Conservation (phyloP, 495 filamentous ascomycete species). For the Penicillium bialowiezense region DNA sequence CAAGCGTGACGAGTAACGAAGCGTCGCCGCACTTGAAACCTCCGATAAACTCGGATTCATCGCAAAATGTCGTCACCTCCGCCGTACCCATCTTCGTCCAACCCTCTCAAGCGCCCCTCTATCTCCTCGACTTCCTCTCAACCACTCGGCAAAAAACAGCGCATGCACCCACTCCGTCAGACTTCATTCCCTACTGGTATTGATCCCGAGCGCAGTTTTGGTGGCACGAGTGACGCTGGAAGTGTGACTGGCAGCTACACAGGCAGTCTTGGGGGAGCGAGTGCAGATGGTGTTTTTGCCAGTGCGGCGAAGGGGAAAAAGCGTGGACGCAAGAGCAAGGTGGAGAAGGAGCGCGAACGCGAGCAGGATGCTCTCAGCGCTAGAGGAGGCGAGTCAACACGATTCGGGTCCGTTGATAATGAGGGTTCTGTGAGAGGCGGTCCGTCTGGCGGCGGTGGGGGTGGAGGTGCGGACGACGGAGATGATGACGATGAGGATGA, state of each 20-base stretch:
- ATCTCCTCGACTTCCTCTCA: conserved; percentile 40
- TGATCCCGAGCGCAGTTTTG: conserved; percentile 59
- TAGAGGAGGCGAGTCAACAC: conserved; percentile 46
- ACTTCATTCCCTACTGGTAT: conserved; percentile 75
- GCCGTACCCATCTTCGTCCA: conserved; percentile 28
- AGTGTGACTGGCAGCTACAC: conserved; percentile 63
- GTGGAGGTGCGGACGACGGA: conserved; percentile 54
- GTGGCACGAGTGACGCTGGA: conserved; percentile 63
- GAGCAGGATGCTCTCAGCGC: conserved; percentile 52
- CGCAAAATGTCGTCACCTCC: conserved; percentile 47
- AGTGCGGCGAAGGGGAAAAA: conserved; percentile 52
- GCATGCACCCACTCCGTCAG: conserved; percentile 77
- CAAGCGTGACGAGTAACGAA: neutral
- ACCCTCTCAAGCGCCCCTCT: conserved; percentile 44
- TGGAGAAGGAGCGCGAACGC: conserved; percentile 42
- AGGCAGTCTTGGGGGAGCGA: conserved; percentile 52
- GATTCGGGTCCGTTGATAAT: conserved; percentile 40
- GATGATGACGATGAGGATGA: conserved; percentile 66
- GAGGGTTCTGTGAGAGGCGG: conserved; percentile 44
- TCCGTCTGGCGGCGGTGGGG: conserved; percentile 32
- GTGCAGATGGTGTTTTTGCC: conserved; percentile 43
- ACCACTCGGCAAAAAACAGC: conserved; percentile 29
- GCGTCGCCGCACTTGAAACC: neutral
- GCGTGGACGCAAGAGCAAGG: conserved; percentile 65
- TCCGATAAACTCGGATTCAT: neutral